phyloP scores from a whole-genome alignment of 2,329 filamentous ascomycete genomes.

The Laburnicola sp. region DNA sequence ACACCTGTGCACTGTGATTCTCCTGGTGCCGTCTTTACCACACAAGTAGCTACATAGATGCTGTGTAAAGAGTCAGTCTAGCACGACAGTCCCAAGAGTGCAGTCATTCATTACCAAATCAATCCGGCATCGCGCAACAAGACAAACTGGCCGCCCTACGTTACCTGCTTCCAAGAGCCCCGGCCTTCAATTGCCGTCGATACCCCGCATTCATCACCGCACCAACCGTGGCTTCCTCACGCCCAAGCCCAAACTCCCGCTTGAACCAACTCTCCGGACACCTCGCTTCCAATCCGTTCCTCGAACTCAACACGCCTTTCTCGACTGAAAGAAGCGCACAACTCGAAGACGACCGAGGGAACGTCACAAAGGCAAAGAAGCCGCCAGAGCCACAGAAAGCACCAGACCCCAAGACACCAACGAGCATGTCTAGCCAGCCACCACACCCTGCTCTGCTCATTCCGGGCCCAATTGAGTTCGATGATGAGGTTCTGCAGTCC shows the following conservation, averaged over 20 bases:
- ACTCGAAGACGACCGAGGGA: constrained; percentile 57
- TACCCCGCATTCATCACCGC: constrained; percentile 30
- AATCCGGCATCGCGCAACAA: no score
- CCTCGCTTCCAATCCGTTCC: constrained; percentile 58
- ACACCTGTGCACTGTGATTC: no score
- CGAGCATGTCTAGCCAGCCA: constrained; percentile 61
- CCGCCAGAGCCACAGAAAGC: constrained; percentile 23
- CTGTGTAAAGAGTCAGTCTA: no score
- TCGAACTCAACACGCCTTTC: constrained; percentile 66
- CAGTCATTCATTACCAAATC: no score
- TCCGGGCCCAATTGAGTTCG: constrained; percentile 96
- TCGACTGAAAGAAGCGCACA: constrained; percentile 60
- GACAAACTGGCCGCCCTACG: no score
- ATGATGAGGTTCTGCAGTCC: constrained; percentile 91
- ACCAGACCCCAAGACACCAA: constrained; percentile 8
- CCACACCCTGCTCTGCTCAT: constrained; percentile 80
- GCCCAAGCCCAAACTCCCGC: constrained; percentile 50
- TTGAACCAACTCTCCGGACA: constrained; percentile 65
- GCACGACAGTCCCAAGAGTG: no score
- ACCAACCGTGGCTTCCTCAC: constrained; percentile 30
- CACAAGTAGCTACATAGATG: no score
- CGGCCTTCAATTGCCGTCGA: constrained; percentile 31
- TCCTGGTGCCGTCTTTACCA: no score
- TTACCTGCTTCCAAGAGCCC: no score
- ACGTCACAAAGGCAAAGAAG: constrained; percentile 24